Evolutionary conservation across 768 basidiomycete genomes (phyloP).

Genomic region (Hirschioporus abietinus): DNA sequence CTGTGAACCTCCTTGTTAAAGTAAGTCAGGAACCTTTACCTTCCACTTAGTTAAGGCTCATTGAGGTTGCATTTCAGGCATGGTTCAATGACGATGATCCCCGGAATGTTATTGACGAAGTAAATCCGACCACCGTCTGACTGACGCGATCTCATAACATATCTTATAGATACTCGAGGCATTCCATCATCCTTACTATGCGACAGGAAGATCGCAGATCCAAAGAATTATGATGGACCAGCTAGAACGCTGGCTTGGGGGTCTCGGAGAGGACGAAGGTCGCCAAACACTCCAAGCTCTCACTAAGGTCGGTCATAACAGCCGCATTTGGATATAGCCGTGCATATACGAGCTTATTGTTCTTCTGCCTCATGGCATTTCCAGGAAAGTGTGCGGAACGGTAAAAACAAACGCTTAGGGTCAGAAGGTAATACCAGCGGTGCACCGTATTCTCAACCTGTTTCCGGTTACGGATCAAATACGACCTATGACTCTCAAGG

Average conservation of each 20-base stretch:
- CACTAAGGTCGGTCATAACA: conserved; percentile 38
- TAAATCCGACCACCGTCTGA: conserved; percentile 16
- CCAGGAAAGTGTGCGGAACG: conserved; percentile 49
- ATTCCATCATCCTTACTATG: conserved; percentile 69
- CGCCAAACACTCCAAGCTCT: conserved; percentile 41
- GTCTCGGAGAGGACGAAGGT: conserved; percentile 38
- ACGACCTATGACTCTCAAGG: conserved; percentile 10
- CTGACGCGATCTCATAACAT: not conserved
- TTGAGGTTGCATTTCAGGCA: conserved; percentile 24
- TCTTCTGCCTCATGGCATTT: not conserved
- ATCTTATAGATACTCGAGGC: conserved; percentile 47
- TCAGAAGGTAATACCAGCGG: conserved; percentile 30
- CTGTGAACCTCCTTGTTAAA: conserved; percentile 53
- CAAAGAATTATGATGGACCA: conserved; percentile 57
- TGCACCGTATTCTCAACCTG: conserved; percentile 3
- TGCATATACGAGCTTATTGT: no score
- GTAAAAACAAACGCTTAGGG: conserved; percentile 52
- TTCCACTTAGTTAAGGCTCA: no score
- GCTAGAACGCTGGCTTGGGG: conserved; percentile 49
- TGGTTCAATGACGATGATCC: conserved; percentile 45
- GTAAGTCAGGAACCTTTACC: conserved; percentile 20
- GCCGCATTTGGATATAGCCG: not conserved
- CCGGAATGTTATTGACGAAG: conserved; percentile 40
- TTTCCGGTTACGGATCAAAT: conserved; percentile 15
- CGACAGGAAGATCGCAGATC: conserved; percentile 44